phyloP scores from a whole-genome alignment of 768 basidiomycete species.

The Coprinopsis strossmayeri region DNA sequence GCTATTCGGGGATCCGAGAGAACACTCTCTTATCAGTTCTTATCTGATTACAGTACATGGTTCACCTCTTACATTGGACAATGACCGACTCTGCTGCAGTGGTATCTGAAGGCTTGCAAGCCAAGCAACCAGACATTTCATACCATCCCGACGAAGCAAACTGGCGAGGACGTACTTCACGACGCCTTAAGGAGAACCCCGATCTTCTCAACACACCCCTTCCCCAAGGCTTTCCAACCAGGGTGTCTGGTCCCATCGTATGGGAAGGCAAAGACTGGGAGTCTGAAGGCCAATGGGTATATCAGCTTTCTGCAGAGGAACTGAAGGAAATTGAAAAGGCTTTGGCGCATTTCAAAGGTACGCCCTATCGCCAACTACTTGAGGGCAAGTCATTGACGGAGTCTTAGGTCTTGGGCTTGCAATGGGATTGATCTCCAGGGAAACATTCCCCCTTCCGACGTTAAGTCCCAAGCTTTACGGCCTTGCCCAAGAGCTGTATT shows the following conservation, averaged over 20 bases:
- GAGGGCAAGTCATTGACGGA: no score
- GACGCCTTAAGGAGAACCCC: conserved; percentile 31
- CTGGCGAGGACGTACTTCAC: conserved; percentile 29
- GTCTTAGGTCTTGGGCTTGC: conserved; percentile 5
- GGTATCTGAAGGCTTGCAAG: not conserved
- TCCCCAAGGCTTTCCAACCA: conserved; percentile 29
- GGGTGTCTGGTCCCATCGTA: conserved; percentile 33
- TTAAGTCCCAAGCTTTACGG: conserved; percentile 26
- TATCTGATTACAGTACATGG: no score
- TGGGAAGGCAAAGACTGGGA: conserved; percentile 41
- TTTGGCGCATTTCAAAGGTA: conserved; percentile 33
- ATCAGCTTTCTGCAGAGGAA: conserved; percentile 25
- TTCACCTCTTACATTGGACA: no score
- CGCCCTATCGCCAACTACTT: no score
- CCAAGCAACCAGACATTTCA: conserved; percentile 31
- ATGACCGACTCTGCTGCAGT: no score
- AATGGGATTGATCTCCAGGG: conserved; percentile 28
- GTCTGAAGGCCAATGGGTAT: conserved; percentile 37
- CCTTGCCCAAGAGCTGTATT: conserved; percentile 35
- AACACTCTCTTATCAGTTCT: no score
- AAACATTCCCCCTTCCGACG: conserved; percentile 38
- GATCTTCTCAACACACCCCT: conserved; percentile 25
- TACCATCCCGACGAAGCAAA: conserved; percentile 37
- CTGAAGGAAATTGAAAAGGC: conserved; percentile 34
- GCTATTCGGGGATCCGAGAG: no score